Evolutionary conservation across 2,329 filamentous ascomycete genomes (phyloP).

Genomic region (Fusarium begoniae): DNA sequence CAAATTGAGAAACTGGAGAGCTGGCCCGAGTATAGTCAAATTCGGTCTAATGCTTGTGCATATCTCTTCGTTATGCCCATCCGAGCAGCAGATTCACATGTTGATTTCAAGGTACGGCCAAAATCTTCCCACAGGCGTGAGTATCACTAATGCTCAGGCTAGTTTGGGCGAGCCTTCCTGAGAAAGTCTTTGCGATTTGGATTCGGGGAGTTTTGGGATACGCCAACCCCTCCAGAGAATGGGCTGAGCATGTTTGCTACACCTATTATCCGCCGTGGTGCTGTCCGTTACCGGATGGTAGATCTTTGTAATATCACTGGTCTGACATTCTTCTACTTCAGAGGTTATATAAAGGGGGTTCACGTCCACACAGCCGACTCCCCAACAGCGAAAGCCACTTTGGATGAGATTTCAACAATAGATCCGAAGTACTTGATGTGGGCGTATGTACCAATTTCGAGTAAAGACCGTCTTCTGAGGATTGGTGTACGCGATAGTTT

Average conservation of each 20-base stretch:
- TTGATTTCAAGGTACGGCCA: neutral
- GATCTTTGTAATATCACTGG: neutral
- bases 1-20: neutral
- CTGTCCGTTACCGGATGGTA: neutral
- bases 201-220: neutral
- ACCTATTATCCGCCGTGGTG: rapidly evolving
- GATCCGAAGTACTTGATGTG: neutral
- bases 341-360: neutral
- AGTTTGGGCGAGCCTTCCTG: neutral
- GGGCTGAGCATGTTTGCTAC: neutral
- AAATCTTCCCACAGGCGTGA: neutral
- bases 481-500: neutral
- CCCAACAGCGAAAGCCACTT: neutral
- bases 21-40: neutral
- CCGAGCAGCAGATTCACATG: neutral
- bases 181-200: rapidly evolving
- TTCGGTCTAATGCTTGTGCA: neutral
- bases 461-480: neutral
- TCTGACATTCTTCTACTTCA: neutral
- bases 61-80: neutral
- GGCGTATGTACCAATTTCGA: neutral
- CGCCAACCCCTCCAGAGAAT: neutral
- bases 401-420: neutral
- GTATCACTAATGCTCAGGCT: neutral
- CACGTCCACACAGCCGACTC: neutral